Evolutionary conservation across 2,329 filamentous ascomycete genomes (phyloP), one percentile per base, ranked within the genome.

Genomic region (Colletotrichum kahawae): DNA sequence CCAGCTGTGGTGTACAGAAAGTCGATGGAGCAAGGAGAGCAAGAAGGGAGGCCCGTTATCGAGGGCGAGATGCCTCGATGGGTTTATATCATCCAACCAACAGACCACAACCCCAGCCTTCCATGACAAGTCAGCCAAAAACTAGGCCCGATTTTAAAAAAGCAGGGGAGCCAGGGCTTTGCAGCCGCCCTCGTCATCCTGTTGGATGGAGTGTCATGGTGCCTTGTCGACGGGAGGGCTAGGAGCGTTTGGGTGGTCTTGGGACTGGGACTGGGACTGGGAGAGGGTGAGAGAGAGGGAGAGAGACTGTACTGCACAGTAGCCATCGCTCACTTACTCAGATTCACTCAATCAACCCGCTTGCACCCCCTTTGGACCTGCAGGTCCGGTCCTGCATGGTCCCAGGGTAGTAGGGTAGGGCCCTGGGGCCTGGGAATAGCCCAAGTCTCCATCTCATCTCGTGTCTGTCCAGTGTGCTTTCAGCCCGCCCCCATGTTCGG

Each of bases 61-160:
- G 65, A 76, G 74, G 70, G 51, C 64, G 33, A 21, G 65, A 65
- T 48, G 56, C n/a, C 34, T 60, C 24, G 51, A 74, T 64, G 74
- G 69, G 38, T 76, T 76, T 76, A 76, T 76, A 74, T 70, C 70
- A 74, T 69, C 74, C 74, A 76, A 76, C 74, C 74, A 76, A 72
- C 68, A 36, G 62, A 36, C 34, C 54, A 67, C 13, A 18, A 67
- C 69, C 69, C 63, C 63, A 18, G 72, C 13, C 27, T 14, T 72
- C 34, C 63, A 56, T 59, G 62, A 75, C 71, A 70, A 43, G 38
- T 31, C 24, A 34, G 38, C 14, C 33, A 51, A 27, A 54, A 31
- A 60, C 54, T 51, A 21, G 43, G 43, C 43, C 43, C n/a, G 43
- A 51, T 51, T 51, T 51, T 51, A 68, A 56, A 38, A 36, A 54